Evolutionary conservation across 2,329 filamentous ascomycete species (phyloP).

Genomic region (Aureobasidium zeae): DNA sequence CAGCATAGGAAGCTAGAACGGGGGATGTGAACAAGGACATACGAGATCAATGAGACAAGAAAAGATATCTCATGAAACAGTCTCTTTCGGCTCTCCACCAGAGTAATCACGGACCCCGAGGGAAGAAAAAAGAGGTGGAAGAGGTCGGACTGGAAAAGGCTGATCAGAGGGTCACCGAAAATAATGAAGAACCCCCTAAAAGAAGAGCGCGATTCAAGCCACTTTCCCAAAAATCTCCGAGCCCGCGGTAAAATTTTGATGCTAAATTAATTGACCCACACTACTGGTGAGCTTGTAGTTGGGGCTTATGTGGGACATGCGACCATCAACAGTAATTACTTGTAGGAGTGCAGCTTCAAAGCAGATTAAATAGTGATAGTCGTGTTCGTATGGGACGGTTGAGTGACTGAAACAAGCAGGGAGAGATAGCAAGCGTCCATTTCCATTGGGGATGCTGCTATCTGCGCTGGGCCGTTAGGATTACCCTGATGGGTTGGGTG

Average conservation of each 20-base stretch:
- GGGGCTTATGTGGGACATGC: slow-evolving; percentile 16
- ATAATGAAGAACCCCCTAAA: slow-evolving; percentile 6
- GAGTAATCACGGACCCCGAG: slow-evolving; percentile 12
- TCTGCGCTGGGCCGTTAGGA: slow-evolving; percentile 5
- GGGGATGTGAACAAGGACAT: background rate
- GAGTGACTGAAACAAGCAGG: no score
- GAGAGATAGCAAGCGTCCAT: no score
- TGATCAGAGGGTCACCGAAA: slow-evolving; percentile 6
- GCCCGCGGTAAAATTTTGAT: slow-evolving; percentile 10
- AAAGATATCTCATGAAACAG: background rate
- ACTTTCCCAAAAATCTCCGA: slow-evolving; percentile 15
- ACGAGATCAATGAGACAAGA: background rate
- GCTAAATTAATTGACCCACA: slow-evolving; percentile 15
- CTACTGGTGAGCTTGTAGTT: slow-evolving; percentile 12
- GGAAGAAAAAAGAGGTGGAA: slow-evolving; percentile 1
- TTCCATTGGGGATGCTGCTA: slow-evolving; percentile 1
- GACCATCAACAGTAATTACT: no score
- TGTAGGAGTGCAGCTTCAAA: no score
- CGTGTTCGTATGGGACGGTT: no score
- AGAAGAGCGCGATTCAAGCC: slow-evolving; percentile 6
- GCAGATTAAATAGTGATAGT: no score
- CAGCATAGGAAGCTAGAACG: background rate
- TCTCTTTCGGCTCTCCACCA: slow-evolving; percentile 11
- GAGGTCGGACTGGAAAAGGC: background rate
- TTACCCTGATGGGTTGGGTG: background rate